A percentile compares a stretch with the other conserved stretches of the same genome.
phyloP scores from a whole-genome alignment of 1,284 basidiomycete genomes.

The Moniliophthora roreri region DNA sequence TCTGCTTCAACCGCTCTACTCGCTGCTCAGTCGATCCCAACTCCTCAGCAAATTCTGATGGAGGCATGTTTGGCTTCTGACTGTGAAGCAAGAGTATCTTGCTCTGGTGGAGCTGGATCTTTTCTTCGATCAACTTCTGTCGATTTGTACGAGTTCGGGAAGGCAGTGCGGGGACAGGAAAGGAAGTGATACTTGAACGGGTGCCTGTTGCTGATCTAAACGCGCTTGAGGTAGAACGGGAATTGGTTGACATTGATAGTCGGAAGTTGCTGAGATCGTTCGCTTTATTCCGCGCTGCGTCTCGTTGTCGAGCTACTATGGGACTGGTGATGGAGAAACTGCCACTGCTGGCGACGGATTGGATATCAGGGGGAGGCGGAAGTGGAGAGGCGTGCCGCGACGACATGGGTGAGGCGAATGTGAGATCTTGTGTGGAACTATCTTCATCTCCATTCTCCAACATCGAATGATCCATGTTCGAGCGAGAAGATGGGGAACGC shows the following conservation, averaged over 20 bases:
- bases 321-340: conserved; percentile 1
- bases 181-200: neutral
- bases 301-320: neutral
- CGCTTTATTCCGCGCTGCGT: neutral
- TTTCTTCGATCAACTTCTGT: conserved; percentile 9
- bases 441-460: neutral
- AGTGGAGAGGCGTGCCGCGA: neutral
- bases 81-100: conserved; percentile 10
- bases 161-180: conserved; percentile 9
- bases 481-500: neutral
- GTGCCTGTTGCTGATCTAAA: neutral
- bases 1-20: conserved; percentile 8
- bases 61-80: neutral
- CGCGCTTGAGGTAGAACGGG: conserved; percentile 1
- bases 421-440: neutral
- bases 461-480: neutral
- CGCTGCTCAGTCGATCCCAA: neutral
- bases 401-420: too few species aligned
- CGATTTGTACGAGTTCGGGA: conserved; percentile 11
- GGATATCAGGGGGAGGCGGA: neutral
- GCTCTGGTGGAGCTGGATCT: neutral
- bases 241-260: neutral
- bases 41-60: conserved; percentile 5
- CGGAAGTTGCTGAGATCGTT: neutral
- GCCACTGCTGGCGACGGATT: neutral